Conservation (phyloP, 2,329 filamentous ascomycete genomes). For the Zalaria sp. region DNA sequence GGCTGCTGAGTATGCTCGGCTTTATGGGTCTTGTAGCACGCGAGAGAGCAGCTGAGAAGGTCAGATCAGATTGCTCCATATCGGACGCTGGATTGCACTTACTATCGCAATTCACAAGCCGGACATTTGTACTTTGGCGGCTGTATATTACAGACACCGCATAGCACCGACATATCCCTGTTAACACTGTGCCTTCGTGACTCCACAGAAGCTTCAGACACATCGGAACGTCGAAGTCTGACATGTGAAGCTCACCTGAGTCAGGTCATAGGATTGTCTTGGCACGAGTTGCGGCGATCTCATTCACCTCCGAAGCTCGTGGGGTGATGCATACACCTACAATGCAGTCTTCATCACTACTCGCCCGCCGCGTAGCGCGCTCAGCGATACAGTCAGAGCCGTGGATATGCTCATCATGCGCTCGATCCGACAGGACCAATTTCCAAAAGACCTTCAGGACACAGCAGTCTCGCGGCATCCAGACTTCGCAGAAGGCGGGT, state of each 20-base stretch:
- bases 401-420: constrained; percentile 23
- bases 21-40: constrained; percentile 24
- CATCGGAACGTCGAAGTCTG: no score
- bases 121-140: constrained; percentile 38
- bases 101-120: constrained; percentile 33
- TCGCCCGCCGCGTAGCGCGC: constrained; percentile 1
- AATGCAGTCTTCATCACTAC: constrained; percentile 8
- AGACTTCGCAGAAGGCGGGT: constrained; percentile 15
- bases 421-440: constrained; percentile 14
- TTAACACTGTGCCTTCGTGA: no score
- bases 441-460: constrained; percentile 7
- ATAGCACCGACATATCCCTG: constrained; percentile 22
- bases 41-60: constrained; percentile 19
- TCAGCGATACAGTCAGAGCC: constrained; percentile 10
- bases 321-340: constrained; percentile 4
- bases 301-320: constrained; percentile 8
- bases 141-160: constrained; percentile 27
- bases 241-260: no score
- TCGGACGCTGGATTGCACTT: constrained; percentile 5
- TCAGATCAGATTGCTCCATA: background rate
- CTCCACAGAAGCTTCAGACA: no score
- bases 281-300: constrained; percentile 5
- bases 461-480: constrained; percentile 13
- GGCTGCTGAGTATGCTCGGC: background rate
- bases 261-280: no score